Evolutionary conservation across 2,329 filamentous ascomycete genomes (phyloP), one percentile per base, ranked within the genome.

Genomic region (Ramularia collo-cygni): DNA sequence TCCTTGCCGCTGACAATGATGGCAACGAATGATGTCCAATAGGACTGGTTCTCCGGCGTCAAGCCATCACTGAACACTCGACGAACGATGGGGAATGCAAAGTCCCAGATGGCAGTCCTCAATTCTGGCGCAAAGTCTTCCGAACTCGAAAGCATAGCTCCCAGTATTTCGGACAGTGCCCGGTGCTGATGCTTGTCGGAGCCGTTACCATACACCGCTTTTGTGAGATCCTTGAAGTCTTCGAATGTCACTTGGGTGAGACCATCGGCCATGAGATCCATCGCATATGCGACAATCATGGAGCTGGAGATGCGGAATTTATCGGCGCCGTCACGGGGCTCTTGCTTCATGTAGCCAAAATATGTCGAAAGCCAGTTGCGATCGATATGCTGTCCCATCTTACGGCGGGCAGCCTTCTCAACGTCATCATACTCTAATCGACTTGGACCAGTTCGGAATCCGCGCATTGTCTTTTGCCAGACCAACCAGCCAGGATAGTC

Each of bases 171-270:
- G 0, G 92, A 79, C 2, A 92, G 95, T 12, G 92, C 92, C 37
- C 92, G 85, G 61, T 98, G 92, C 61, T 98, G 90, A 62, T 98
- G 92, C 64, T 95, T 95, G 61, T 98, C 92, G 54, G 81, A 92
- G 8, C 93, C 92, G 61, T 98, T 90, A 10, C 82, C 90, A 56
- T 87, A 96, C 1, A 93, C 79, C 2, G 78, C 76, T 43, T 76
- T 70, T 4, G 85, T 78, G 44, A 95, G 72, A 52, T 89, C 81
- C 58, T 90, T 83, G 61, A 98, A 81, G 40, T 98, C 92, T 4
- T 90, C 80, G 54, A 95, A 85, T 0, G 79, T 93, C 16, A 83
- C 83, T 10, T 72, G 69, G 0, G 92, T 88, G 37, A 85, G 68
- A 1, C 80, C 86, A 54, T 84, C 81, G 52, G 93, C 79, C 69